Conservation (phyloP, 1,284 basidiomycete genomes). For the Inonotus obliquus region DNA sequence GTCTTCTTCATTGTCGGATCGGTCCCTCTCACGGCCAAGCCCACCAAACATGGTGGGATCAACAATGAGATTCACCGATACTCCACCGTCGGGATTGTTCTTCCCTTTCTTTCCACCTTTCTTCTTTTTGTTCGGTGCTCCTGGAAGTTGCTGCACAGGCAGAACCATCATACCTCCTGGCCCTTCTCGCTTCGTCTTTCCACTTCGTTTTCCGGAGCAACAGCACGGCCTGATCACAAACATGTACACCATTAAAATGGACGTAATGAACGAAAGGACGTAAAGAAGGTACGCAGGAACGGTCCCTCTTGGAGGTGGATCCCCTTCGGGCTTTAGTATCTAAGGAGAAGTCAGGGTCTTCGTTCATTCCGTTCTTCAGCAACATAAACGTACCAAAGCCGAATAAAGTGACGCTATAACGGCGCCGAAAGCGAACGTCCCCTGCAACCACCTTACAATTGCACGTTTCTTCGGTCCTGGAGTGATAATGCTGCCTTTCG, state of each 20-base stretch:
- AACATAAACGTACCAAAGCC: slow-evolving; percentile 38
- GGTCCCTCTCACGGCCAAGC: slow-evolving; percentile 28
- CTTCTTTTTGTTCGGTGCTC: slow-evolving; percentile 34
- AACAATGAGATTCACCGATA: slow-evolving; percentile 69
- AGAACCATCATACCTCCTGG: slow-evolving; percentile 59
- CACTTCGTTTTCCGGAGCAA: slow-evolving; percentile 29
- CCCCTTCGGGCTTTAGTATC: slow-evolving; percentile 50
- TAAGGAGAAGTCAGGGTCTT: slow-evolving; percentile 24
- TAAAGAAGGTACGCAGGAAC: slow-evolving; percentile 55
- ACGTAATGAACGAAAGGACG: slow-evolving; percentile 47
- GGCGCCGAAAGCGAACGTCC: slow-evolving; percentile 45
- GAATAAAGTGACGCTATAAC: slow-evolving; percentile 56
- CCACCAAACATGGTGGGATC: slow-evolving; percentile 55
- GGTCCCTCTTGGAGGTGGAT: slow-evolving; percentile 53
- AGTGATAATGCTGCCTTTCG: slow-evolving; percentile 52
- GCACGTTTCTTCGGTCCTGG: slow-evolving; percentile 57
- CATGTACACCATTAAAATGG: slow-evolving; percentile 47
- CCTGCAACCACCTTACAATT: slow-evolving; percentile 43
- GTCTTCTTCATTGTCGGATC: slow-evolving; percentile 21
- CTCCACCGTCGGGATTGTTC: slow-evolving; percentile 35
- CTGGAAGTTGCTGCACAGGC: slow-evolving; percentile 46
- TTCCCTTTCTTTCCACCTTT: slow-evolving; percentile 32
- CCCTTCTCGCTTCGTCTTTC: slow-evolving; percentile 27
- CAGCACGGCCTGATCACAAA: slow-evolving; percentile 58
- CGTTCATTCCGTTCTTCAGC: neutral